phyloP scores from a whole-genome alignment of 192 early-diverging fungal species.

The Coemansia reversa region DNA sequence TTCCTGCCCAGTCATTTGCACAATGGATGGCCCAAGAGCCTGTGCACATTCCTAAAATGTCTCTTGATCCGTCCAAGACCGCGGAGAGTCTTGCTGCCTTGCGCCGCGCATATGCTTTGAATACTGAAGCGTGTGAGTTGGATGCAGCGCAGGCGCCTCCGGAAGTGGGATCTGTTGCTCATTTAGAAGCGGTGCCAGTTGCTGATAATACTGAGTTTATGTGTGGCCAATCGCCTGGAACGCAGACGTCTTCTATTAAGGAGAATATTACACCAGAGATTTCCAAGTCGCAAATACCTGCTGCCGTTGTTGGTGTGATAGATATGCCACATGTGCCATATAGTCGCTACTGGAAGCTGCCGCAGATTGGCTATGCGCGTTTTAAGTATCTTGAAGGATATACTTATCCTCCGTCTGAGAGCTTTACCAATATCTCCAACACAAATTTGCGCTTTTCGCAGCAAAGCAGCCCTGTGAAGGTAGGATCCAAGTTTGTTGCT shows the following conservation, averaged over 20 bases:
- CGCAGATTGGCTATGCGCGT: constrained; percentile 27
- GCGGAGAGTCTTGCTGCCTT: constrained; percentile 21
- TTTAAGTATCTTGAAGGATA: constrained; percentile 65
- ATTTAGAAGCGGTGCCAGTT: not conserved
- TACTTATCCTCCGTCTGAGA: constrained; percentile 60
- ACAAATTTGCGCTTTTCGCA: constrained; percentile 37
- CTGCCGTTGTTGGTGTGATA: not conserved
- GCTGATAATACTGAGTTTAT: not conserved
- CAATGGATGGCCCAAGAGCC: constrained; percentile 65
- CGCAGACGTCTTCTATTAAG: not conserved
- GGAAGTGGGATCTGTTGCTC: not conserved
- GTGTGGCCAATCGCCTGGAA: not conserved
- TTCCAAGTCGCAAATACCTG: not conserved
- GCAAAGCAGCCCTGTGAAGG: constrained; percentile 42
- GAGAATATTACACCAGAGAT: not conserved
- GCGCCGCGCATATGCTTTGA: constrained; percentile 9
- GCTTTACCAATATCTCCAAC: constrained; percentile 62
- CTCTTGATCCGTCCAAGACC: constrained; percentile 31
- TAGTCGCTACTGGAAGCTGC: constrained; percentile 1
- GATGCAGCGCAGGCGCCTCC: not conserved
- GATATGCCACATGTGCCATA: not conserved
- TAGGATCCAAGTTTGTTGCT: constrained; percentile 63
- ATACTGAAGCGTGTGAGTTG: not conserved
- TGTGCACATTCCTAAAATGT: constrained; percentile 22
- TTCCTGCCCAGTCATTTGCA: constrained; percentile 56